Evolutionary conservation across 495 filamentous ascomycete species (phyloP).

Genomic region (Neurospora sp.): DNA sequence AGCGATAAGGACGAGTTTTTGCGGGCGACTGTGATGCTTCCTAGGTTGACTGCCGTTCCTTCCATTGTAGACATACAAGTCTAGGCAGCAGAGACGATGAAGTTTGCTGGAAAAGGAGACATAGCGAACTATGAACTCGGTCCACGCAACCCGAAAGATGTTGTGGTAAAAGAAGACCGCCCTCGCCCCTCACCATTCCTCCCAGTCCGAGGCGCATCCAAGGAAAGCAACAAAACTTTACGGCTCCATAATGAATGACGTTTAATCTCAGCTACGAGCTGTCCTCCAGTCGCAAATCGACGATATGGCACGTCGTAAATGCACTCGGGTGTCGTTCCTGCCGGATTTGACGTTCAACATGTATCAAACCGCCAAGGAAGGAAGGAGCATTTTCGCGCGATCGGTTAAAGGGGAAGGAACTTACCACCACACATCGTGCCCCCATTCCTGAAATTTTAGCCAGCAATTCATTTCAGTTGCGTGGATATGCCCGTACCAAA

Average conservation of each 20-base stretch:
- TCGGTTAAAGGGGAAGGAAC: background rate
- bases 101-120: background rate
- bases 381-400: background rate
- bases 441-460: background rate
- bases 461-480: background rate
- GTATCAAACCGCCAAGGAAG: background rate
- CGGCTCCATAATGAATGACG: background rate
- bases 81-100: background rate
- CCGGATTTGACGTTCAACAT: background rate
- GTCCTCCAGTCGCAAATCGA: background rate
- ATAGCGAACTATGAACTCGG: background rate
- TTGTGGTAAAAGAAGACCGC: background rate
- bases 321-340: background rate
- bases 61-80: conserved; percentile 3
- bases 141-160: background rate
- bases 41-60: conserved; percentile 7
- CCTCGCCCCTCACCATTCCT: background rate
- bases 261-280: background rate
- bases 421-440: background rate
- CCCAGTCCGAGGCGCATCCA: background rate
- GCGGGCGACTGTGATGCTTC: conserved; percentile 8
- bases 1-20: conserved; percentile 11
- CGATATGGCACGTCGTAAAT: background rate
- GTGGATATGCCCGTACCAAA: background rate
- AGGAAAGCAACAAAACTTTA: background rate